phyloP scores from a whole-genome alignment of 495 filamentous ascomycete species.

The Talaromyces liani region DNA sequence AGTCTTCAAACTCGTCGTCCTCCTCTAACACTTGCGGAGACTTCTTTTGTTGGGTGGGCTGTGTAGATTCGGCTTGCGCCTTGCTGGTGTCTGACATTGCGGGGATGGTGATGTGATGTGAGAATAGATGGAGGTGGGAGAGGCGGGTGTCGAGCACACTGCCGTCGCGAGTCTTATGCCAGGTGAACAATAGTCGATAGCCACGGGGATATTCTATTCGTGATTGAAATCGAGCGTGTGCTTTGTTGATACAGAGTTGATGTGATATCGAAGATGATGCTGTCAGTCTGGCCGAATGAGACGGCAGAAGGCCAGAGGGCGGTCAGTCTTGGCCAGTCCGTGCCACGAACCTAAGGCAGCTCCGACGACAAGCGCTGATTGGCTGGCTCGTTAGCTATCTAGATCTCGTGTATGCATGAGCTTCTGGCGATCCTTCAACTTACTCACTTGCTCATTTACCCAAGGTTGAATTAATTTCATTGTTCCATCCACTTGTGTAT shows the following conservation, averaged over 20 bases:
- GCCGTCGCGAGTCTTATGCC: neutral
- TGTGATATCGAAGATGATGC: neutral
- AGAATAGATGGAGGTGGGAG: constrained; percentile 7
- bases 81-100: constrained; percentile 37
- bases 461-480: neutral
- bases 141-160: constrained; percentile 6
- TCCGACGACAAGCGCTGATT: neutral
- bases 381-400: neutral
- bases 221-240: neutral
- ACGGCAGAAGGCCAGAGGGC: neutral
- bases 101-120: constrained; percentile 10
- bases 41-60: constrained; percentile 35
- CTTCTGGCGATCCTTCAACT: neutral
- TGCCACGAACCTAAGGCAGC: neutral
- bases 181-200: neutral
- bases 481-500: neutral
- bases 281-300: neutral
- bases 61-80: constrained; percentile 26
- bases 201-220: neutral
- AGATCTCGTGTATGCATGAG: neutral
- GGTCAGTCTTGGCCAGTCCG: neutral
- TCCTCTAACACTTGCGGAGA: constrained; percentile 73
- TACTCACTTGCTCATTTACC: neutral
- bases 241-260: neutral
- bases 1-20: constrained; percentile 99